These are phyloP conservation scores for Metarhizium sp. DNA, from an alignment of 2,329 filamentous ascomycete genomes.

Conservation along the genomic window DNA sequence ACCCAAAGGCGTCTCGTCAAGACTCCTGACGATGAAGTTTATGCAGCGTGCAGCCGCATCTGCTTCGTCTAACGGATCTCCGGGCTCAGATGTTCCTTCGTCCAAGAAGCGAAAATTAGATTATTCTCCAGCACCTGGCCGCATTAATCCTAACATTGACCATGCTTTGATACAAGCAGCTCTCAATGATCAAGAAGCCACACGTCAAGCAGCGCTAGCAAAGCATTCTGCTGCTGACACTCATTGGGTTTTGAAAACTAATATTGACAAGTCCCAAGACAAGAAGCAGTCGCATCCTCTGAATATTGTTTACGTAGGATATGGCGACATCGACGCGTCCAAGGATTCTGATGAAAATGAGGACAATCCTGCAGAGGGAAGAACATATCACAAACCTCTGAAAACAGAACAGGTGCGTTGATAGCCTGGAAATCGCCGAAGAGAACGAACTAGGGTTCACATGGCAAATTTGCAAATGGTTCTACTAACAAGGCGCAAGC, in stretches of 20 bases:
- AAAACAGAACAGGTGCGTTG: slow-evolving; percentile 16
- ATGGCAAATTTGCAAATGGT: background rate
- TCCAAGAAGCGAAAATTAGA: slow-evolving; percentile 55
- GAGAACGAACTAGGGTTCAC: background rate
- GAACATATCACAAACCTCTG: slow-evolving; percentile 24
- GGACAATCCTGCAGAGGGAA: slow-evolving; percentile 22
- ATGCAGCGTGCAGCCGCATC: slow-evolving; percentile 81
- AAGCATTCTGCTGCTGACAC: slow-evolving; percentile 59
- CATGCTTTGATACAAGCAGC: slow-evolving; percentile 53
- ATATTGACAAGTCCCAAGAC: slow-evolving; percentile 14
- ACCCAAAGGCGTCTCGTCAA: slow-evolving; percentile 67
- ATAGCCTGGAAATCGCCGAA: background rate
- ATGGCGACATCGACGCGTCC: slow-evolving; percentile 38
- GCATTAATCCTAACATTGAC: slow-evolving; percentile 35
- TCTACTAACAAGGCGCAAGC: background rate
- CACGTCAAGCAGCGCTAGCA: slow-evolving; percentile 51
- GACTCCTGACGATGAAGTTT: slow-evolving; percentile 92
- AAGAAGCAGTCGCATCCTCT: slow-evolving; percentile 27
- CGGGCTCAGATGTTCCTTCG: slow-evolving; percentile 39
- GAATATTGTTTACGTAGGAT: slow-evolving; percentile 51
- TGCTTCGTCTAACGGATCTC: slow-evolving; percentile 32
- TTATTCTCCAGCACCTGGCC: slow-evolving; percentile 25
- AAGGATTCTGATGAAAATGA: slow-evolving; percentile 26
- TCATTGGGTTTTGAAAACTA: slow-evolving; percentile 62
- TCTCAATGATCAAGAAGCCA: slow-evolving; percentile 56